These are phyloP conservation scores for Exophiala xenobiotica DNA, from an alignment of 2,329 filamentous ascomycete species.

Conservation along the genomic window DNA sequence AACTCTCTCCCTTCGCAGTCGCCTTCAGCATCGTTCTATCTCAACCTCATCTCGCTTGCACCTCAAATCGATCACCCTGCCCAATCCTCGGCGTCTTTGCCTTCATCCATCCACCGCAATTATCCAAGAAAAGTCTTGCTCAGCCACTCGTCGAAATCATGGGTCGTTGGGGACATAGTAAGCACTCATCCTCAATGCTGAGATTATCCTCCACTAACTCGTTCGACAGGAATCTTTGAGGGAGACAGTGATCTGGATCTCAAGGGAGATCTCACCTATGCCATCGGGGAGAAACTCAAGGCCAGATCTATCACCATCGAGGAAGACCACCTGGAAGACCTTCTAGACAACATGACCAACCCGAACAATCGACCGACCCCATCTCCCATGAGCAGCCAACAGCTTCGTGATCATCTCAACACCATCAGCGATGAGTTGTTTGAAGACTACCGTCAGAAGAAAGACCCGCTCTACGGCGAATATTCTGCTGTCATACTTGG, in stretches of 20 bases:
- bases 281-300: background rate
- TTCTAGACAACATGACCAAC: background rate
- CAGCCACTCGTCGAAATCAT: slow-evolving; percentile 5
- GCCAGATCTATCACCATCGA: slow-evolving; percentile 7
- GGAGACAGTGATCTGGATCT: slow-evolving; percentile 10
- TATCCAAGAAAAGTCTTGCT: background rate
- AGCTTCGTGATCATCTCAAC: slow-evolving; percentile 2
- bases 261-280: background rate
- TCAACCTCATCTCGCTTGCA: slow-evolving; percentile 4
- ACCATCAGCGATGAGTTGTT: slow-evolving; percentile 8
- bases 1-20: background rate
- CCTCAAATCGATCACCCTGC: background rate
- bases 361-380: background rate
- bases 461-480: background rate
- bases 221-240: slow-evolving; percentile 8
- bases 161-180: slow-evolving; percentile 16
- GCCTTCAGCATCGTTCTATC: background rate
- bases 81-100: background rate
- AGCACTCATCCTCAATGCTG: background rate
- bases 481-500: slow-evolving; percentile 9
- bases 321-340: slow-evolving; percentile 2
- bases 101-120: background rate
- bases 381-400: background rate
- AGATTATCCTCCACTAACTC: background rate
- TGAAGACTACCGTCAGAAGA: slow-evolving; percentile 1